These are phyloP conservation scores for Fusarium papillatum DNA, from an alignment of 2,329 filamentous ascomycete genomes.

Conservation along the genomic window DNA sequence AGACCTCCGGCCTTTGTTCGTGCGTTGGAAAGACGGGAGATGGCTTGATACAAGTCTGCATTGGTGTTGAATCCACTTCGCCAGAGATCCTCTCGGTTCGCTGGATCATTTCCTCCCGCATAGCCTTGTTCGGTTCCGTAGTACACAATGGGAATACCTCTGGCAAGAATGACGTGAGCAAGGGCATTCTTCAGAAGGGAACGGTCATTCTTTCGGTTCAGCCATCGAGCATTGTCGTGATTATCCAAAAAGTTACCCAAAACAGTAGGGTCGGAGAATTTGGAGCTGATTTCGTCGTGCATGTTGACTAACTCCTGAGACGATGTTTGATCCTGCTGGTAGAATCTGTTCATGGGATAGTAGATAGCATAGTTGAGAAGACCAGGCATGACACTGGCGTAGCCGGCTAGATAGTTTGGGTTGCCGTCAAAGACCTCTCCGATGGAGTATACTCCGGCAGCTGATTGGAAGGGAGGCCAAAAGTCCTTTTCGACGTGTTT, in stretches of 20 bases:
- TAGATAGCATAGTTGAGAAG: constrained; percentile 72
- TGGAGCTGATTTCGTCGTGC: constrained; percentile 49
- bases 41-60: constrained; percentile 27
- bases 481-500: constrained; percentile 73
- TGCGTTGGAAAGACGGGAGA: constrained; percentile 29
- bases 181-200: constrained; percentile 72
- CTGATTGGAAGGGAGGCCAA: constrained; percentile 66
- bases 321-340: constrained; percentile 50
- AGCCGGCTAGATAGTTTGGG: constrained; percentile 64
- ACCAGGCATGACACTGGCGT: constrained; percentile 67
- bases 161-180: constrained; percentile 70
- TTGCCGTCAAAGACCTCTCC: constrained; percentile 72
- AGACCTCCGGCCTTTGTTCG: constrained; percentile 21
- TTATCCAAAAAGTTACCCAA: constrained; percentile 68
- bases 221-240: constrained; percentile 69
- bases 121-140: constrained; percentile 76
- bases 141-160: constrained; percentile 76
- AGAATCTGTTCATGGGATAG: constrained; percentile 55
- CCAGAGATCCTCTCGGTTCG: constrained; percentile 72
- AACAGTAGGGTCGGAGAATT: constrained; percentile 46
- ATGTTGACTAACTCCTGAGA: constrained; percentile 56
- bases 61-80: constrained; percentile 58
- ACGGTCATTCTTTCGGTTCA: constrained; percentile 64
- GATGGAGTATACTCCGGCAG: constrained; percentile 70
- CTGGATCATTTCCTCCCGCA: constrained; percentile 59